Conservation (phyloP, 2,329 filamentous ascomycete genomes). For the Fusarium goolgardi region DNA sequence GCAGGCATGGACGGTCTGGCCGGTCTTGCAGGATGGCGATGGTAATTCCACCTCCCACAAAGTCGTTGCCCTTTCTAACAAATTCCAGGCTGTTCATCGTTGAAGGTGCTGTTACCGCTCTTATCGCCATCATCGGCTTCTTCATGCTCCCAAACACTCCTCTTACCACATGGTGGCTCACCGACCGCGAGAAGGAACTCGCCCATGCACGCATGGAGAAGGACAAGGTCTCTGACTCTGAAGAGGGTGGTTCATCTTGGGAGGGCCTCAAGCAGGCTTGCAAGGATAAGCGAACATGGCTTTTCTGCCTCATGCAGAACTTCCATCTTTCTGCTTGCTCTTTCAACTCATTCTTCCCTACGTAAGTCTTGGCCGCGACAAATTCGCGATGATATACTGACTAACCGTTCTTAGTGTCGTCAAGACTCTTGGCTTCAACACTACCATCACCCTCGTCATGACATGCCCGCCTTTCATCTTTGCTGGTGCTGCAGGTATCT, state of each 20-base stretch:
- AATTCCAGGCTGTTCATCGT: conserved; percentile 54
- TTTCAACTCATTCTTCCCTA: conserved; percentile 60
- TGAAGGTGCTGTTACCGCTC: conserved; percentile 63
- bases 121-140: conserved; percentile 48
- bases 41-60: conserved; percentile 49
- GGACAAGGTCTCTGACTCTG: conserved; percentile 62
- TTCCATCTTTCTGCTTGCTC: conserved; percentile 63
- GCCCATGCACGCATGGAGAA: conserved; percentile 61
- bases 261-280: conserved; percentile 62
- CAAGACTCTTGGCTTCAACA: conserved; percentile 61
- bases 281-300: conserved; percentile 62
- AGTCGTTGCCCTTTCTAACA: neutral
- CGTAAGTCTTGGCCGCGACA: conserved; percentile 35
- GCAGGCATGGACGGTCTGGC: conserved; percentile 53
- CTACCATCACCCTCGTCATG: conserved; percentile 62
- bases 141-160: conserved; percentile 54
- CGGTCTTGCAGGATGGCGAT: conserved; percentile 71
- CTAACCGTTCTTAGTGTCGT: conserved; percentile 52
- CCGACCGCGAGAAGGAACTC: conserved; percentile 60
- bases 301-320: conserved; percentile 67
- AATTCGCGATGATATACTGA: neutral
- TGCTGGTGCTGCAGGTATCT: conserved; percentile 59
- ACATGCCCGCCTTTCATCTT: conserved; percentile 65
- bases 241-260: conserved; percentile 54
- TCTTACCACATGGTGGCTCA: conserved; percentile 58